A percentile compares a stretch with the other conserved stretches of the same genome.
phyloP scores from a whole-genome alignment of 192 early-diverging fungal species.

The Pilaira anomala region DNA sequence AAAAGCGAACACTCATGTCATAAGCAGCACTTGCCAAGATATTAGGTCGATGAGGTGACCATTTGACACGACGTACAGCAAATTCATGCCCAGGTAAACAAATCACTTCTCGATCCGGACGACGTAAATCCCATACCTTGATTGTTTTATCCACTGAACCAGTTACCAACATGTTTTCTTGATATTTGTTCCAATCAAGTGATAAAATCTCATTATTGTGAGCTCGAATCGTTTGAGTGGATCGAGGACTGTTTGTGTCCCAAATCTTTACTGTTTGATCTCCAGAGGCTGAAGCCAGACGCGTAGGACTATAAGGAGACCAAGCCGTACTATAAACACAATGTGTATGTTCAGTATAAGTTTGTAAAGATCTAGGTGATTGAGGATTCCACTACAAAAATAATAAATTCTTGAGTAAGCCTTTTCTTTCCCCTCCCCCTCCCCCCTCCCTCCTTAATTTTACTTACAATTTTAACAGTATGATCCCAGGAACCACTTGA shows the following conservation, averaged over 20 bases:
- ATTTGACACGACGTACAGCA: conserved; percentile 88
- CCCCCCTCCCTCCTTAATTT: not conserved
- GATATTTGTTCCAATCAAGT: conserved; percentile 98
- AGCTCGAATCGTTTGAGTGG: conserved; percentile 66
- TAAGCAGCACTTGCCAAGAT: conserved; percentile 84
- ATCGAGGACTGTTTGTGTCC: conserved; percentile 74
- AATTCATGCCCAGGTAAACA: conserved; percentile 87
- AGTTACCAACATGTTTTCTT: conserved; percentile 77
- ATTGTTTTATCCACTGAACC: conserved; percentile 86
- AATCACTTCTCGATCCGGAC: conserved; percentile 66
- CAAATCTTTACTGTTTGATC: conserved; percentile 91
- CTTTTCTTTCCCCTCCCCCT: too few species aligned
- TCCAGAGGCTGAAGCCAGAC: conserved; percentile 88
- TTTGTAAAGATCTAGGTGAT: conserved; percentile 68
- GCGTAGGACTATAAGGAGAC: conserved; percentile 72
- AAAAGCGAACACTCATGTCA: conserved; percentile 95
- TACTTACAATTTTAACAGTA: conserved; percentile 82
- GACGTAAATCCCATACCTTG: conserved; percentile 90
- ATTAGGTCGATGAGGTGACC: conserved; percentile 83
- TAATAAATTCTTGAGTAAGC: not conserved
- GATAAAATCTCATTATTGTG: conserved; percentile 87
- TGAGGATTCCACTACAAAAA: conserved; percentile 81
- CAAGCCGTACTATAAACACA: conserved; percentile 92
- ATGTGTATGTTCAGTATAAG: conserved; percentile 84
- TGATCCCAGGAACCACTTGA: conserved; percentile 94